Percentiles rank a stretch among this genome's conserved stretches.
Evolutionary conservation across 2,329 filamentous ascomycete species (phyloP).

Genomic region (Microdochium paspali): DNA sequence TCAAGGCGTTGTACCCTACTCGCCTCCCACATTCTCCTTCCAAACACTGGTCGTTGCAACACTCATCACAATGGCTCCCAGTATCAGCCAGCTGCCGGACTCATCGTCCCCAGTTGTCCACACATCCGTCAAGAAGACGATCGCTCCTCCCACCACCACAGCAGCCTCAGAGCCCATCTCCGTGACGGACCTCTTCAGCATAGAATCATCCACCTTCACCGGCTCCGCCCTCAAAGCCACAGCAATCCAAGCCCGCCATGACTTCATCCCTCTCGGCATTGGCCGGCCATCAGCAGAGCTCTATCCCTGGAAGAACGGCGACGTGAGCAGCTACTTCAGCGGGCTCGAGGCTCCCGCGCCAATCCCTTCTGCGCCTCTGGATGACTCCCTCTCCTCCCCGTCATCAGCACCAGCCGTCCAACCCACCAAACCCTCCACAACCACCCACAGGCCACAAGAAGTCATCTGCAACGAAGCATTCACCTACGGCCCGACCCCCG

Average conservation of each 20-base stretch:
- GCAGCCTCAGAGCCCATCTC: background rate
- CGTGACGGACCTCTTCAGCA: background rate
- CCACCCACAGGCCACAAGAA: background rate
- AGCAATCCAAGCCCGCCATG: background rate
- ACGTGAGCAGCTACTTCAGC: background rate
- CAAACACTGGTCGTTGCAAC: no score
- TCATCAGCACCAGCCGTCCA: background rate
- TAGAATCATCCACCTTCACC: background rate
- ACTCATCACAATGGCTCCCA: background rate
- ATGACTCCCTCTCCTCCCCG: background rate
- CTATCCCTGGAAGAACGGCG: background rate
- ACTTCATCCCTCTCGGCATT: background rate
- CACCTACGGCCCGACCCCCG: background rate
- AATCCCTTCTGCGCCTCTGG: background rate
- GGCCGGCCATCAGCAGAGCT: background rate
- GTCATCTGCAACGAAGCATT: background rate
- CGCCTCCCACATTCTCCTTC: no score
- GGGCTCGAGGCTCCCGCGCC: background rate
- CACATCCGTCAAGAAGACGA: background rate
- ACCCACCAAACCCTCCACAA: background rate
- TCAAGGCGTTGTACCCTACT: background rate
- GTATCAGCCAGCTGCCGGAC: background rate
- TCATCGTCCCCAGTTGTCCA: background rate
- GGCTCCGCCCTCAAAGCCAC: background rate
- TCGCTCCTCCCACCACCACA: background rate